phyloP scores from a whole-genome alignment of 495 filamentous ascomycete genomes.

The Aspergillus homomorphus region DNA sequence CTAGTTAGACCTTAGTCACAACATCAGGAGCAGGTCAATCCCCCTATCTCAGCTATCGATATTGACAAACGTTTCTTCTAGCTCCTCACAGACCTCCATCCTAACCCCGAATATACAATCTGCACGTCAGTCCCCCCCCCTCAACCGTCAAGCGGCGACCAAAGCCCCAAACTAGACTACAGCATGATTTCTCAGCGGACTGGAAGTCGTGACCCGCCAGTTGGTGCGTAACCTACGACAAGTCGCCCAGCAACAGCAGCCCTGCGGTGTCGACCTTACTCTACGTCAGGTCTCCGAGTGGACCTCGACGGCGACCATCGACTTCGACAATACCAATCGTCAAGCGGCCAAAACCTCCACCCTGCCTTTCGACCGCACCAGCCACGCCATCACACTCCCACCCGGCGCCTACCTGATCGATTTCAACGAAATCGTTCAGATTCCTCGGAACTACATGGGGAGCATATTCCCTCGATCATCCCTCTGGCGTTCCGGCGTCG shows the following conservation, averaged over 20 bases:
- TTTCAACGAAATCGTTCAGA: conserved; percentile 44
- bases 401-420: conserved; percentile 43
- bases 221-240: conserved; percentile 33
- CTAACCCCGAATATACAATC: no score
- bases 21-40: no score
- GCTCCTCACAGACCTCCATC: no score
- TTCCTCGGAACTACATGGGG: conserved; percentile 41
- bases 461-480: conserved; percentile 37
- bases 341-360: conserved; percentile 24
- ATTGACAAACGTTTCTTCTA: no score
- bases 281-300: conserved; percentile 32
- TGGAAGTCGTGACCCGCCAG: conserved; percentile 22
- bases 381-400: conserved; percentile 19
- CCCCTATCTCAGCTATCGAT: no score
- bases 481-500: conserved; percentile 39
- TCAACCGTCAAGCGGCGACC: neutral
- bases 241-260: conserved; percentile 34
- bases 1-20: no score
- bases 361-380: conserved; percentile 21
- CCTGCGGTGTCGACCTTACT: conserved; percentile 45
- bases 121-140: no score
- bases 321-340: conserved; percentile 43
- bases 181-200: conserved; percentile 28
- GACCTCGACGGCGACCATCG: conserved; percentile 39
- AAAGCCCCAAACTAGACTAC: neutral